Percentiles rank a stretch among this genome's conserved stretches.
These are phyloP conservation scores for Gossypium turneri DNA, from an alignment of 345 rosid genomes.

Conservation along the genomic window DNA sequence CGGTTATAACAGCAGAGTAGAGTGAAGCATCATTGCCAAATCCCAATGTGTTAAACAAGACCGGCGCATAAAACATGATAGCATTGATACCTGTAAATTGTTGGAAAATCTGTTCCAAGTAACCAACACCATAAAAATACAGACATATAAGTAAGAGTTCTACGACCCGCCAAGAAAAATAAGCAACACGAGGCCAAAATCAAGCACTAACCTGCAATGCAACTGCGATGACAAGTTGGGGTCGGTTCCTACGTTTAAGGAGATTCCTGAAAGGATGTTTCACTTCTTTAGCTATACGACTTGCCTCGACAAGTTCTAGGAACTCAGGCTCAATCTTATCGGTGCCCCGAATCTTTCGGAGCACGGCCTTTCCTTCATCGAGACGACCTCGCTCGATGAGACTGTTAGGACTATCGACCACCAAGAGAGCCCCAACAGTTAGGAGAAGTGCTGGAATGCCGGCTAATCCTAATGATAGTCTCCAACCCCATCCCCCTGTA, in stretches of 20 bases:
- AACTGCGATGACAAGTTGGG: conserved; percentile 71
- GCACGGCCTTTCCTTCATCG: conserved; percentile 86
- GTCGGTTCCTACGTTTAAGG: conserved; percentile 63
- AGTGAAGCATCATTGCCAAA: conserved; percentile 78
- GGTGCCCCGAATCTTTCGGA: conserved; percentile 71
- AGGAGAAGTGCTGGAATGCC: conserved; percentile 81
- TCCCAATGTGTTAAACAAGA: conserved; percentile 72
- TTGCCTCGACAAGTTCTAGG: conserved; percentile 83
- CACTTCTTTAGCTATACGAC: conserved; percentile 74
- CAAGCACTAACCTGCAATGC: conserved; percentile 59
- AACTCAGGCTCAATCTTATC: conserved; percentile 81
- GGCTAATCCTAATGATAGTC: conserved; percentile 80
- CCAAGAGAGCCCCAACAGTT: conserved; percentile 72
- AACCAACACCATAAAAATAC: not conserved
- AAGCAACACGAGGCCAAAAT: no score
- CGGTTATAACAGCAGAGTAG: conserved; percentile 87
- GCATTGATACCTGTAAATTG: conserved; percentile 94
- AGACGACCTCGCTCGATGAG: conserved; percentile 79
- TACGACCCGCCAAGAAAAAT: not conserved
- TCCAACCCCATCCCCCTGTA: conserved; percentile 89
- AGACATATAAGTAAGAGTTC: not conserved
- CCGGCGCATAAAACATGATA: conserved; percentile 96
- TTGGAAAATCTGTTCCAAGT: conserved; percentile 63
- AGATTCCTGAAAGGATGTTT: conserved; percentile 91
- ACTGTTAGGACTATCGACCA: conserved; percentile 86